phyloP scores from a whole-genome alignment of 208 protist genomes.

The Leishmania gerbilli region DNA sequence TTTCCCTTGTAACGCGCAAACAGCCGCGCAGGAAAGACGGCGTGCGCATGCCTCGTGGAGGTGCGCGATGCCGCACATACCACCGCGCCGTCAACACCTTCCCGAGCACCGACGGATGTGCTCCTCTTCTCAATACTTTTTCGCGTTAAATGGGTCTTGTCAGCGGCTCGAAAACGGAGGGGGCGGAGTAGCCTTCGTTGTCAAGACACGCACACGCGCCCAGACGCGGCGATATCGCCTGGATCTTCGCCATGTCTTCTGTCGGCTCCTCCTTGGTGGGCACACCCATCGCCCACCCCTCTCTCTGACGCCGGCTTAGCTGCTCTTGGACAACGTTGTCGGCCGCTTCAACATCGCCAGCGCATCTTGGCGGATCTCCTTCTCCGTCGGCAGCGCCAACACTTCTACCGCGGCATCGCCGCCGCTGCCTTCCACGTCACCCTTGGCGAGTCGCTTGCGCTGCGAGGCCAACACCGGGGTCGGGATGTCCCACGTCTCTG shows the following conservation, averaged over 20 bases:
- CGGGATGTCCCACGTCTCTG: conserved; percentile 88
- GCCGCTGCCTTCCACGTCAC: conserved; percentile 13
- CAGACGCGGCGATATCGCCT: neutral
- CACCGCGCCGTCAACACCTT: neutral
- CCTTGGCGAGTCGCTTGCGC: conserved; percentile 48
- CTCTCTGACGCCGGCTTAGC: neutral
- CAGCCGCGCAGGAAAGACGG: neutral
- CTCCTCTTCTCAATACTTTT: neutral
- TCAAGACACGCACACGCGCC: neutral
- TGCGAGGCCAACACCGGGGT: conserved; percentile 79
- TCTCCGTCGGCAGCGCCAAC: conserved; percentile 19
- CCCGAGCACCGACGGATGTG: neutral
- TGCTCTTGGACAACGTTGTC: conserved; percentile 49
- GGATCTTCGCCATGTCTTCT: neutral
- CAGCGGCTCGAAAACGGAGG: neutral
- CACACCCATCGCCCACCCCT: neutral
- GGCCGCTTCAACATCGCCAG: conserved; percentile 85
- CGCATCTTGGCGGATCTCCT: conserved; percentile 50
- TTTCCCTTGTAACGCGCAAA: neutral
- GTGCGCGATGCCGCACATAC: neutral
- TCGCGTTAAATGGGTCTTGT: neutral
- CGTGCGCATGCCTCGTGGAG: neutral
- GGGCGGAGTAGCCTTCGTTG: neutral
- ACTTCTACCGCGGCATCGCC: conserved; percentile 7
- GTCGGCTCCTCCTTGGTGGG: neutral